A percentile compares a stretch with the other conserved stretches of the same genome.
phyloP scores from a whole-genome alignment of 2,329 filamentous ascomycete genomes.

The Aspergillus fructus region DNA sequence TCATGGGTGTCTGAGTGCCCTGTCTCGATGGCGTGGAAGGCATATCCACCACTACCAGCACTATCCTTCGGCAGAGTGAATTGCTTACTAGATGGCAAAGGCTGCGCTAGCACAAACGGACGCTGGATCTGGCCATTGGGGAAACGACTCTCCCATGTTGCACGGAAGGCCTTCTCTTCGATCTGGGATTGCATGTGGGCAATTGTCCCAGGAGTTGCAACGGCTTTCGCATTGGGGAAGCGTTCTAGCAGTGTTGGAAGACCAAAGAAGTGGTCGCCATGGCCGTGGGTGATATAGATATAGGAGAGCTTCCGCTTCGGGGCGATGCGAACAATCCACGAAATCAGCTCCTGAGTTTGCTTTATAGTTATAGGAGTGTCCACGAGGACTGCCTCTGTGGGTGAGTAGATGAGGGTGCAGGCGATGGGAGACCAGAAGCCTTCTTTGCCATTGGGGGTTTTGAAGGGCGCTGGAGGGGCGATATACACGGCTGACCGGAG shows the following conservation, averaged over 20 bases:
- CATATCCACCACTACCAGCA: no score
- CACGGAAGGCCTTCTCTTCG: neutral
- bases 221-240: neutral
- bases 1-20: conserved; percentile 30
- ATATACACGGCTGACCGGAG: no score
- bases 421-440: neutral
- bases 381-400: conserved; percentile 37
- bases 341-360: conserved; percentile 30
- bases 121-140: neutral
- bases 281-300: conserved; percentile 46
- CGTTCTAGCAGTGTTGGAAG: neutral
- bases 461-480: conserved; percentile 4
- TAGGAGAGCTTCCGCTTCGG: conserved; percentile 29
- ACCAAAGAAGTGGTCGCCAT: conserved; percentile 26
- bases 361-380: conserved; percentile 34
- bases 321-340: conserved; percentile 38
- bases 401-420: conserved; percentile 25
- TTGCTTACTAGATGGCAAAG: neutral
- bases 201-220: conserved; percentile 5
- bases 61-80: no score
- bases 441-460: neutral
- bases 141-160: neutral
- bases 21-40: conserved; percentile 20
- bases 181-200: conserved; percentile 10
- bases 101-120: neutral